These are phyloP conservation scores for Umbellularia californica DNA, from an alignment of 164 flowering plant species.

Conservation along the genomic window DNA sequence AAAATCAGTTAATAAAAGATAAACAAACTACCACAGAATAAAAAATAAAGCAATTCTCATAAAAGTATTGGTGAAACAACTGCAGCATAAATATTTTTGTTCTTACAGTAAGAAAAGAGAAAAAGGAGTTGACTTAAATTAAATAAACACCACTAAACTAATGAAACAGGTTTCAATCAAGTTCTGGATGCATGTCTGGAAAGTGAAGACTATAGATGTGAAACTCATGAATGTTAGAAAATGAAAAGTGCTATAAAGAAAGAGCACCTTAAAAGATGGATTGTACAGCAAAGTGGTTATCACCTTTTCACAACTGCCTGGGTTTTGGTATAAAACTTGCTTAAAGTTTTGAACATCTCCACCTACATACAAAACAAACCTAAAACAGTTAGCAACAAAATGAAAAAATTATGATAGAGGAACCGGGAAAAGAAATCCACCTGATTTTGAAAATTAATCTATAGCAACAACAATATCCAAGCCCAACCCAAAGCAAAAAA, in stretches of 20 bases:
- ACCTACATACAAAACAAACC: too few species aligned
- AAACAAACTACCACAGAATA: background rate
- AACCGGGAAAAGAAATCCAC: too few species aligned
- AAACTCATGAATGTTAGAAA: background rate
- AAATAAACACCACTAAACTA: background rate
- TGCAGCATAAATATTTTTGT: background rate
- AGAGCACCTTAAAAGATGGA: background rate
- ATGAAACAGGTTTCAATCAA: background rate
- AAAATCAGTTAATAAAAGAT: conserved; percentile 4
- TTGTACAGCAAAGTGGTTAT: background rate
- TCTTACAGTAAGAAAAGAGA: background rate
- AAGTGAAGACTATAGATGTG: too few species aligned
- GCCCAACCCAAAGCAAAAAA: too few species aligned
- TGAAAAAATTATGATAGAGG: too few species aligned
- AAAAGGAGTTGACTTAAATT: background rate
- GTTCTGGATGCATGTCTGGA: background rate
- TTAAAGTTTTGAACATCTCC: too few species aligned
- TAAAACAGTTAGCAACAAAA: too few species aligned
- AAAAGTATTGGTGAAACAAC: background rate
- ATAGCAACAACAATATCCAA: too few species aligned
- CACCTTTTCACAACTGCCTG: conserved; percentile 73
- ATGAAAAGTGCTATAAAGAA: too few species aligned
- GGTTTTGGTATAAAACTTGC: conserved; percentile 31
- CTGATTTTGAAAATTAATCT: too few species aligned
- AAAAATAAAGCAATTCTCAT: background rate